These are phyloP conservation scores for Kluyveromyces marxianus DNA, from an alignment of 1,139 yeast genomes.

Conservation along the genomic window DNA sequence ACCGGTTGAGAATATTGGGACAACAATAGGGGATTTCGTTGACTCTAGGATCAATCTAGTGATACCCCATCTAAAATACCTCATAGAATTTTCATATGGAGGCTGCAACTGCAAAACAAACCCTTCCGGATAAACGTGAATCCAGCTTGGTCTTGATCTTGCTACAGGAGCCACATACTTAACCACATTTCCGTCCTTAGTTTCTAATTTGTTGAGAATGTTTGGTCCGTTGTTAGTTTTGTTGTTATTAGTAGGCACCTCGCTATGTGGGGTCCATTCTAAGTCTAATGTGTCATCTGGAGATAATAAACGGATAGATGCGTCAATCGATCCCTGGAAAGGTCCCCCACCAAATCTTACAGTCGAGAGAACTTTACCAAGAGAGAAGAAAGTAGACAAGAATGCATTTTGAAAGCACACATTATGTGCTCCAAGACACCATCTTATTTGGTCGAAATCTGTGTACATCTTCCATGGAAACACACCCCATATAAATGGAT, in stretches of 20 bases:
- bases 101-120: constrained; percentile 78
- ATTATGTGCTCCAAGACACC: constrained; percentile 94
- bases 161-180: constrained; percentile 38
- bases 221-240: constrained; percentile 14
- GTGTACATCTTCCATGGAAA: constrained; percentile 65
- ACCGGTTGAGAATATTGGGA: constrained; percentile 86
- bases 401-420: constrained; percentile 64
- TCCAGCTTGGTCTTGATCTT: constrained; percentile 71
- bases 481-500: constrained; percentile 84
- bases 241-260: constrained; percentile 2
- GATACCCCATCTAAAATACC: constrained; percentile 95
- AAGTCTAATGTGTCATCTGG: constrained; percentile 66
- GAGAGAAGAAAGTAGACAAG: constrained; percentile 59
- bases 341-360: constrained; percentile 89
- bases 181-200: constrained; percentile 1
- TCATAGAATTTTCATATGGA: constrained; percentile 77
- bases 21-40: constrained; percentile 73
- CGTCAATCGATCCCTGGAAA: constrained; percentile 84
- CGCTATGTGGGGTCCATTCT: constrained; percentile 36
- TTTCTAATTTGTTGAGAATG: constrained; percentile 18
- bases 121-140: constrained; percentile 94
- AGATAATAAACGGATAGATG: constrained; percentile 75
- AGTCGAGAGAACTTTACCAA: constrained; percentile 83
- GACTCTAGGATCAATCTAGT: constrained; percentile 77
- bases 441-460: constrained; percentile 64